These are phyloP conservation scores for Tricholoma sp. DNA, from an alignment of 768 basidiomycete genomes.

Conservation along the genomic window DNA sequence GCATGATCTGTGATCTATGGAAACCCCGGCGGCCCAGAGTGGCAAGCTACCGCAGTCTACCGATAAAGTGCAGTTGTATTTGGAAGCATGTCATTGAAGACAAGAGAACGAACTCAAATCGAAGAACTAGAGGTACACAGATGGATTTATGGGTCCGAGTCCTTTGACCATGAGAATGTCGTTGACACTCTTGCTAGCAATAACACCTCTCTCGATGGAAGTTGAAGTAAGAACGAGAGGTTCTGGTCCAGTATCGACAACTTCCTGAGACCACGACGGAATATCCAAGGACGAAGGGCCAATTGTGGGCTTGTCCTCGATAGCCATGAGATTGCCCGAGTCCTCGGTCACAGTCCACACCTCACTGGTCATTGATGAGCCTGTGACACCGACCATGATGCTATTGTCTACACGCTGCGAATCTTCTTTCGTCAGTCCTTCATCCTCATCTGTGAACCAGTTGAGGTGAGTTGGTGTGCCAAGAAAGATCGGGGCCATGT, in stretches of 20 bases:
- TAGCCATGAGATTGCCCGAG: not conserved
- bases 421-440: not conserved
- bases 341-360: not conserved
- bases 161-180: not conserved
- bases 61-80: not conserved
- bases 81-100: not conserved
- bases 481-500: not conserved
- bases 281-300: not conserved
- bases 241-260: not conserved
- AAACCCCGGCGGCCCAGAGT: too few species aligned
- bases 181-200: not conserved
- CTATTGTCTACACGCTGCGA: not conserved
- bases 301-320: not conserved
- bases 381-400: not conserved
- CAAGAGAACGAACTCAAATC: not conserved
- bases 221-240: not conserved
- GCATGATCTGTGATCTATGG: too few species aligned
- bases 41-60: too few species aligned
- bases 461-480: not conserved
- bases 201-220: not conserved
- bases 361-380: not conserved
- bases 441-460: not conserved
- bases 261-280: not conserved
- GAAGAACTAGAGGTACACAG: not conserved
- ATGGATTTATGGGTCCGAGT: not conserved